phyloP scores from a whole-genome alignment of 2,329 filamentous ascomycete genomes.

The Penicillium sp. region DNA sequence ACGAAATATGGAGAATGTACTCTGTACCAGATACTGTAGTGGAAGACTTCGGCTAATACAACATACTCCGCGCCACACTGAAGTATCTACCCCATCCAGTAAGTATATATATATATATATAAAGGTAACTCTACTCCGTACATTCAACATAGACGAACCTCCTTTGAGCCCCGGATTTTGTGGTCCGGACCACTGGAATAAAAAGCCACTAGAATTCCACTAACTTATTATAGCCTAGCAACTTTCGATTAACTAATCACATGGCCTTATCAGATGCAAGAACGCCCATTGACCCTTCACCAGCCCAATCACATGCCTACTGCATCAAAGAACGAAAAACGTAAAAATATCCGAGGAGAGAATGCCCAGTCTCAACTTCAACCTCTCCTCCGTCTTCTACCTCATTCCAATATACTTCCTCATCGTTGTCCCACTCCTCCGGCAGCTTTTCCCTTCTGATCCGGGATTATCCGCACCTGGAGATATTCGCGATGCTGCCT shows the following conservation, averaged over 20 bases:
- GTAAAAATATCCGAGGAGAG: not conserved
- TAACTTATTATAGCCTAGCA: no score
- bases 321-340: not conserved
- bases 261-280: not conserved
- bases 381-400: conserved; percentile 41
- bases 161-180: no score
- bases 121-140: no score
- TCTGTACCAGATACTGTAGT: no score
- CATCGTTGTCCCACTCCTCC: conserved; percentile 38
- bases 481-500: conserved; percentile 19
- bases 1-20: no score
- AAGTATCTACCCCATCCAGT: no score
- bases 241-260: not conserved
- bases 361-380: conserved; percentile 3
- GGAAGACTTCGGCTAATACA: no score
- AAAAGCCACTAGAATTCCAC: no score
- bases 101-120: no score
- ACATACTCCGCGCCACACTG: no score
- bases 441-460: conserved; percentile 31
- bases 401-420: conserved; percentile 44
- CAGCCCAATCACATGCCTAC: not conserved
- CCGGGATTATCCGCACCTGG: not conserved
- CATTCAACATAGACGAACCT: no score
- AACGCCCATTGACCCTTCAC: not conserved
- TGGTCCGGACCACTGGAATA: no score